phyloP scores from a whole-genome alignment of 169 alveolate genomes.

The Besnoitia besnoiti region DNA sequence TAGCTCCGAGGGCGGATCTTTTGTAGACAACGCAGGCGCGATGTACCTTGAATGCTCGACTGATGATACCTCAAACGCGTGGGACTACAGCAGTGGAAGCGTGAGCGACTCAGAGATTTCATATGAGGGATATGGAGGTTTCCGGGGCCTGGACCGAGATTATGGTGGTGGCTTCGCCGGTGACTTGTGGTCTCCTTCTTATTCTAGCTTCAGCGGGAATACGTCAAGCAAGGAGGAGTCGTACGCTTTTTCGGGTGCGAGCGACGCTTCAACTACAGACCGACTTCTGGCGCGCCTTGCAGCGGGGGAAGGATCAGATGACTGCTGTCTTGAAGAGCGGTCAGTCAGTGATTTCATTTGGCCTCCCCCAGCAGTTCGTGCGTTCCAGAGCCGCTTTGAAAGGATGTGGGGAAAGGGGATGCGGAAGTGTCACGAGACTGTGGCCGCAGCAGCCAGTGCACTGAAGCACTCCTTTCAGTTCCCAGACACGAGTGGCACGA shows the following conservation, averaged over 20 bases:
- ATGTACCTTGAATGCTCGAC: background rate
- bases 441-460: background rate
- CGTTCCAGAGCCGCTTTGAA: background rate
- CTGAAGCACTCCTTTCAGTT: background rate
- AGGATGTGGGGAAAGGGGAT: background rate
- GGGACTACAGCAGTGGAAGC: background rate
- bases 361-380: conserved; percentile 35
- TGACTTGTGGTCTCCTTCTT: background rate
- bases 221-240: too few relatives aligned
- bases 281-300: background rate
- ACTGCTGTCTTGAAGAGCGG: background rate
- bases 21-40: background rate
- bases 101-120: background rate
- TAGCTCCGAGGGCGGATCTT: background rate
- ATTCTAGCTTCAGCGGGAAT: too few relatives aligned
- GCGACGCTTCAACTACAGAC: too few relatives aligned
- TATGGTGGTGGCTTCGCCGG: background rate
- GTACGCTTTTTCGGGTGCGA: too few relatives aligned
- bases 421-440: background rate
- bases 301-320: background rate
- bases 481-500: background rate
- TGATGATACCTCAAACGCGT: background rate
- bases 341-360: conserved; percentile 12
- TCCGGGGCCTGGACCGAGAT: background rate
- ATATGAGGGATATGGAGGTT: background rate